These are phyloP conservation scores for Mycosphaerella sp. DNA, from an alignment of 2,329 filamentous ascomycete genomes.

Conservation along the genomic window DNA sequence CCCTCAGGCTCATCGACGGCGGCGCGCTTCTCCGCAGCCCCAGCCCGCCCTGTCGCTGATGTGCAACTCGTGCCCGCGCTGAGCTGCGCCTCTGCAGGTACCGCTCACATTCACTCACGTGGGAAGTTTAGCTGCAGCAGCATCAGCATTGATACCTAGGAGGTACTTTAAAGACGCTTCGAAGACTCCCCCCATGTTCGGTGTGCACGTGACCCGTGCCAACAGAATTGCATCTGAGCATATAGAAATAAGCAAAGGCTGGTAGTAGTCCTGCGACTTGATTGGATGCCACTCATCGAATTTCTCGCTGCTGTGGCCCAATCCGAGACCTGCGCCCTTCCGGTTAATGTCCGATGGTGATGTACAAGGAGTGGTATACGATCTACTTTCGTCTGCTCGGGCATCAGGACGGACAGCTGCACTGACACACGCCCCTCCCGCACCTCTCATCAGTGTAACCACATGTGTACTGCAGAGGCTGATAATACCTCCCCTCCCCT, in stretches of 20 bases:
- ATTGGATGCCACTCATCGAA: slow-evolving; percentile 23
- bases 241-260: neutral
- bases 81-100: slow-evolving; percentile 18
- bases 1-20: neutral
- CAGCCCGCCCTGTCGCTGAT: neutral
- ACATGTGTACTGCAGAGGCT: slow-evolving; percentile 19
- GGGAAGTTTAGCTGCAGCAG: neutral
- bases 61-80: slow-evolving; percentile 5
- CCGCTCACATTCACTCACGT: slow-evolving; percentile 5
- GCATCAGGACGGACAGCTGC: slow-evolving; percentile 19
- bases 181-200: too few species aligned
- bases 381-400: slow-evolving; percentile 18
- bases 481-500: slow-evolving; percentile 3
- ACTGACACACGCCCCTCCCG: slow-evolving; percentile 28
- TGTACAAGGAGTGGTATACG: slow-evolving; percentile 16
- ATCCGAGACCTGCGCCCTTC: slow-evolving; percentile 2
- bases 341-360: slow-evolving; percentile 9
- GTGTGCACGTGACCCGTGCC: too few species aligned
- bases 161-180: too few species aligned
- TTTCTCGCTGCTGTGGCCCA: slow-evolving; percentile 8
- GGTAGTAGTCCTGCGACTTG: neutral
- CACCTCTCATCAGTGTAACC: slow-evolving; percentile 13
- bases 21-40: too few species aligned
- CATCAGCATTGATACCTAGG: neutral
- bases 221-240: neutral